Evolutionary conservation across 2,329 filamentous ascomycete genomes (phyloP).

Genomic region (Botrytis paeoniae): DNA sequence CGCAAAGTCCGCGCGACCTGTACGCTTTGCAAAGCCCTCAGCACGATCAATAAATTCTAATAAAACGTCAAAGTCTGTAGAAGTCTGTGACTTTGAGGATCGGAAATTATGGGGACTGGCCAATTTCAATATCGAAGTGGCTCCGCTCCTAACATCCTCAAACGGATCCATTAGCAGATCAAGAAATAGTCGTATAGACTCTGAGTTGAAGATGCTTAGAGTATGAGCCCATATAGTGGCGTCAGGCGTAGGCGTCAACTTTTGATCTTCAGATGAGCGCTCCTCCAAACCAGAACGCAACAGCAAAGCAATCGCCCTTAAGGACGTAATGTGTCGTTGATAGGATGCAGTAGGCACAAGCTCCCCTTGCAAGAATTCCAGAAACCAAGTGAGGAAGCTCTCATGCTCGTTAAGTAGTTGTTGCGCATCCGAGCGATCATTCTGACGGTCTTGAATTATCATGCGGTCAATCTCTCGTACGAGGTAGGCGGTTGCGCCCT

Average conservation of each 20-base stretch:
- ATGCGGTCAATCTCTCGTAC: conserved; percentile 40
- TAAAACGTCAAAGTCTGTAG: conserved; percentile 38
- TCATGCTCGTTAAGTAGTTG: conserved; percentile 46
- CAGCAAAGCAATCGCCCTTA: conserved; percentile 68
- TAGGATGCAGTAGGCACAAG: conserved; percentile 81
- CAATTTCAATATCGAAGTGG: conserved; percentile 51
- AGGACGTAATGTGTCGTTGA: conserved; percentile 77
- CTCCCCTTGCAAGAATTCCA: conserved; percentile 68
- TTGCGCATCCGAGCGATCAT: conserved; percentile 16
- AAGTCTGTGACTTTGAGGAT: not conserved
- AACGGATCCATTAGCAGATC: conserved; percentile 87
- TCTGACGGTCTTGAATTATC: conserved; percentile 7
- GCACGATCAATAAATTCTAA: conserved; percentile 50
- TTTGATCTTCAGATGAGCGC: not conserved
- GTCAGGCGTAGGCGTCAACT: conserved; percentile 12
- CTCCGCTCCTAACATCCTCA: conserved; percentile 75
- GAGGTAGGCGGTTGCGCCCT: conserved; percentile 60
- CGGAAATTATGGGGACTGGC: conserved; percentile 41
- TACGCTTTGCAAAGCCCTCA: conserved; percentile 59
- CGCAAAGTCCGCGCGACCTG: conserved; percentile 84
- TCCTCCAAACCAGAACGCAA: conserved; percentile 43
- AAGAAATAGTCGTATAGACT: conserved; percentile 62
- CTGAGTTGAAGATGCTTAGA: conserved; percentile 42
- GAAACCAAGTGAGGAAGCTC: conserved; percentile 71
- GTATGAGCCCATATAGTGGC: conserved; percentile 32